Evolutionary conservation across 306 rosid species (phyloP).

Genomic region (Vigna unguiculata): DNA sequence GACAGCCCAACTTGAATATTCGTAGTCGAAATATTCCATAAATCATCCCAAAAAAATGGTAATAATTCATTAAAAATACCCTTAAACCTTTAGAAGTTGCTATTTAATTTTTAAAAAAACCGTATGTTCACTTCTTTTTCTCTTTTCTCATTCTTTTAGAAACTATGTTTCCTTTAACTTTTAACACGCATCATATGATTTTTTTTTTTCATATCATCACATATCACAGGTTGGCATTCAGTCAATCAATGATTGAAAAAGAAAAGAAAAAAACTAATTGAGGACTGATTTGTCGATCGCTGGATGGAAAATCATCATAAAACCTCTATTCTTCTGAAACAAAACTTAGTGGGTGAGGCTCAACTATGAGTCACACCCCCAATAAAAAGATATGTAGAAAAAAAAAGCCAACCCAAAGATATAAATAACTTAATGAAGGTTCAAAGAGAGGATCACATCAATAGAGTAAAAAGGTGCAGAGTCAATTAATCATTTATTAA

Average conservation of each 20-base stretch:
- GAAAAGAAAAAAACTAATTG: conserved; percentile 1
- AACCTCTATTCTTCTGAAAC: conserved; percentile 38
- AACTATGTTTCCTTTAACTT: conserved; percentile 13
- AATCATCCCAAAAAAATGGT: too few relatives aligned
- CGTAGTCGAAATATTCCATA: neutral
- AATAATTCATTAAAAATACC: neutral
- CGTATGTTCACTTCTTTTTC: neutral
- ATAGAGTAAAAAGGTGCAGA: neutral
- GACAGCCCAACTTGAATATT: neutral
- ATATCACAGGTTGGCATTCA: conserved; percentile 32
- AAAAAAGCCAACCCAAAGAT: neutral
- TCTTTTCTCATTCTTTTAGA: neutral
- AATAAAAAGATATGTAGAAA: neutral
- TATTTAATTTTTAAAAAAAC: neutral
- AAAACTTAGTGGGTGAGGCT: conserved; percentile 54
- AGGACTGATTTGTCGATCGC: conserved; percentile 42
- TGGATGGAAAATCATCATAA: conserved; percentile 15
- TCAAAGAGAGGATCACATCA: neutral
- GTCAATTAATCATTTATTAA: neutral
- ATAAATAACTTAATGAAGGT: neutral
- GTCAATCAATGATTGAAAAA: conserved; percentile 15
- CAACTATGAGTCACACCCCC: conserved; percentile 39
- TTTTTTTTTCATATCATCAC: neutral
- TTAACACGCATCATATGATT: neutral
- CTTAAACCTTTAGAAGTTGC: neutral